Percentiles rank a stretch among this genome's conserved stretches.
Conservation (phyloP, 371 early-diverging fungal genomes). For the Haplosporangium sp. region DNA sequence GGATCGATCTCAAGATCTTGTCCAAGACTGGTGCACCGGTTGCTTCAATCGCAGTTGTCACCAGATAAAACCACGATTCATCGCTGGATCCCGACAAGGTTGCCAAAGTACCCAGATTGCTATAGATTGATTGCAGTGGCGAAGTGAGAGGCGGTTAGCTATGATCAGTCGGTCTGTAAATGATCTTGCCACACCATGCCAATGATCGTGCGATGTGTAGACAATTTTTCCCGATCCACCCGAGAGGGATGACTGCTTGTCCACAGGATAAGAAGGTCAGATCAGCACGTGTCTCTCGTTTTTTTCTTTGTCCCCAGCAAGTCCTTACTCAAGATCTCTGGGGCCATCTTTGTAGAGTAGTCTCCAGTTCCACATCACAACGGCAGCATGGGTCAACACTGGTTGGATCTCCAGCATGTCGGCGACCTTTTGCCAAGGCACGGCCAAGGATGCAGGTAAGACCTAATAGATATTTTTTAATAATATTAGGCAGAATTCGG, state of each 20-base stretch:
- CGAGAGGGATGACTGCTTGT: neutral
- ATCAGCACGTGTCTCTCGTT: no score
- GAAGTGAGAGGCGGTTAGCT: neutral
- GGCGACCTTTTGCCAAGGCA: conserved; percentile 89
- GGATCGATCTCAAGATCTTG: conserved; percentile 69
- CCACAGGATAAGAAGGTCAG: neutral
- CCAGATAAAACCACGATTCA: conserved; percentile 97
- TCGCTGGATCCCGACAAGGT: conserved; percentile 92
- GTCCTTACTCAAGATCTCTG: conserved; percentile 71
- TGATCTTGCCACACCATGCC: no score
- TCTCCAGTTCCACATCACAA: conserved; percentile 92
- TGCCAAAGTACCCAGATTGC: conserved; percentile 83
- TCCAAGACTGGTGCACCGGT: conserved; percentile 83
- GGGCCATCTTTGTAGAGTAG: conserved; percentile 81
- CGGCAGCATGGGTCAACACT: conserved; percentile 88
- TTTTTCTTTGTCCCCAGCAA: no score
- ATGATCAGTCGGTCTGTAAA: no score
- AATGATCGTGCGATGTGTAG: neutral
- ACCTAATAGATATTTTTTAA: conserved; percentile 55
- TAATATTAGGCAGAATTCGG: neutral
- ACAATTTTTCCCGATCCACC: conserved; percentile 2
- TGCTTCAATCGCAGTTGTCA: conserved; percentile 91
- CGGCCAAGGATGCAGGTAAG: conserved; percentile 83
- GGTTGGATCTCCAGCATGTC: conserved; percentile 87
- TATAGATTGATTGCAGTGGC: conserved; percentile 16